Evolutionary conservation across 352 stramenopile genomes (phyloP), one percentile per base, ranked within the genome.

Genomic region (Peronospora farinosa): DNA sequence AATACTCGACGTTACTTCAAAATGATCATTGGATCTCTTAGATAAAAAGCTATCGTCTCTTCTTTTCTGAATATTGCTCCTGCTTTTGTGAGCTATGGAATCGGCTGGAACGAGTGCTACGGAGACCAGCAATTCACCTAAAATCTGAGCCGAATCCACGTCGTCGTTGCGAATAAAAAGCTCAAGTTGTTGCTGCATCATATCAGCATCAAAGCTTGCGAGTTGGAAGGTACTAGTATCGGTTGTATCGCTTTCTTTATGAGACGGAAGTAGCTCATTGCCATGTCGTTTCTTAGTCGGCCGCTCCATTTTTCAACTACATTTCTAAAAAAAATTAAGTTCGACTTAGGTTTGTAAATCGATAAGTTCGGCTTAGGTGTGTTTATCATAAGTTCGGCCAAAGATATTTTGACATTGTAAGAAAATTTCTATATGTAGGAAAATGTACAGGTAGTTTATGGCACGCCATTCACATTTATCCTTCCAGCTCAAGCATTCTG

Each of bases 151-250:
- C 40, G 78, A 87, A 40, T 75, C 67, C 47, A 68, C 37, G 36
- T 84, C 27, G n/a, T 59, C 69, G 23, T 67, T 70, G 40, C 32
- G 51, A 43, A 86, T 43, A 33, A 89, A 82, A 37, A 60, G 15
- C 32, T 73, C 66, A 36, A 89, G 51, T 51, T 89, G 75, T 35
- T 72, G 48, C 52, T 87, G 78, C 75, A 87, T 84, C 21, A 54
- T 65, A 19, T 65, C 51, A 6, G 68, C 60, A 45, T 86, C 64
- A 38, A 57, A 74, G n/a, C 13, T 6, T 31, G 44, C 4, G 6
- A n/a, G 7, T 9, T 36, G 16, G 35, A 16, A 39, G 38, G 17
- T 13, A 36, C 30, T 43, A 47, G 21, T 10, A 30, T 19, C 44
- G 38, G 12, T 15, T 49, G 36, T 30, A 37, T 32, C 19, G 50